A percentile compares a stretch with the other conserved stretches of the same genome.
phyloP scores from a whole-genome alignment of 2,329 filamentous ascomycete genomes.

The Blumeriella jaapii region DNA sequence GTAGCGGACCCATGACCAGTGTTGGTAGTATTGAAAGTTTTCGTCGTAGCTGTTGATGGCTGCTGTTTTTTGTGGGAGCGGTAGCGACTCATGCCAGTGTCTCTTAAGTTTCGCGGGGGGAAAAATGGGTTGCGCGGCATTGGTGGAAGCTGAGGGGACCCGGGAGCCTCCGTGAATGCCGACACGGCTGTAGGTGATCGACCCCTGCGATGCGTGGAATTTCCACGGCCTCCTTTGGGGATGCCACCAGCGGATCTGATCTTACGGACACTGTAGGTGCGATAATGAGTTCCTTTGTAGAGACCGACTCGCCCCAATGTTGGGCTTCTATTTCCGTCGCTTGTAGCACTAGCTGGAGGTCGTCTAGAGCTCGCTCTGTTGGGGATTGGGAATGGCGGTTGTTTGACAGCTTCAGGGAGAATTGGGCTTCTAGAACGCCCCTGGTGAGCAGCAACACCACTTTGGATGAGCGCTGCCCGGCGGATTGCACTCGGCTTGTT shows the following conservation, averaged over 20 bases:
- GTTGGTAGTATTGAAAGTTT: conserved; percentile 30
- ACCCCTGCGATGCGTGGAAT: conserved; percentile 39
- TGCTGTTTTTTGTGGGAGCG: conserved; percentile 43
- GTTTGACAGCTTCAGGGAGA: conserved; percentile 41
- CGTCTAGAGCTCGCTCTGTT: conserved; percentile 77
- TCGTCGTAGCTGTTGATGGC: conserved; percentile 35
- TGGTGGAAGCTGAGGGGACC: conserved; percentile 62
- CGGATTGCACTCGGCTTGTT: conserved; percentile 47
- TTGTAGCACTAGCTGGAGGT: conserved; percentile 49
- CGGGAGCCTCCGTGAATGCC: conserved; percentile 52
- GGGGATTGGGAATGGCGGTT: conserved; percentile 87
- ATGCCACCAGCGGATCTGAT: conserved; percentile 73
- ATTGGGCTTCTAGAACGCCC: conserved; percentile 54
- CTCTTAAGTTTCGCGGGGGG: conserved; percentile 36
- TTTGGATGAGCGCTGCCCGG: conserved; percentile 70
- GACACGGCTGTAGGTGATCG: conserved; percentile 56
- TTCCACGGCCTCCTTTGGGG: conserved; percentile 37
- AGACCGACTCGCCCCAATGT: conserved; percentile 40
- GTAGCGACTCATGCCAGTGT: conserved; percentile 32
- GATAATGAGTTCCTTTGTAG: conserved; percentile 34
- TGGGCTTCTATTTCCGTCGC: conserved; percentile 69
- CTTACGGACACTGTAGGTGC: conserved; percentile 60
- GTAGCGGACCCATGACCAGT: conserved; percentile 45
- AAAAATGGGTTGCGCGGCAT: conserved; percentile 63
- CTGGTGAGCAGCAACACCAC: conserved; percentile 59